Evolutionary conservation across 768 basidiomycete genomes (phyloP).

Genomic region (Agaricus subrufescens): DNA sequence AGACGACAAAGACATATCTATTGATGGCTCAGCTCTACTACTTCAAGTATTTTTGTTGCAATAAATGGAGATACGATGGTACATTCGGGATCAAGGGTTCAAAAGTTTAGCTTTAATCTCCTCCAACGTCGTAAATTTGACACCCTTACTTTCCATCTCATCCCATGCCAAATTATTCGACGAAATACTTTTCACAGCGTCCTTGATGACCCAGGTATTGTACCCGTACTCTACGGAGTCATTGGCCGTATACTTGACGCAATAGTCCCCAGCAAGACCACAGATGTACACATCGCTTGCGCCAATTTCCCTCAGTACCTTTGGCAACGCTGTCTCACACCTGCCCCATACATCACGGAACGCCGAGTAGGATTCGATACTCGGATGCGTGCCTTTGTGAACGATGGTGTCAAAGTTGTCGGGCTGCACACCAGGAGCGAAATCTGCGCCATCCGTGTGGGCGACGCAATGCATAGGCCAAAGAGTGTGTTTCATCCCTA

Average conservation of each 20-base stretch:
- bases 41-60: not conserved
- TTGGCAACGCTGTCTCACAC: slow-evolving; percentile 42
- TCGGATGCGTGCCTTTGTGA: slow-evolving; percentile 50
- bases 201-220: slow-evolving; percentile 44
- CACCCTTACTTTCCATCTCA: slow-evolving; percentile 27
- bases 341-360: slow-evolving; percentile 59
- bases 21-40: not conserved
- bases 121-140: slow-evolving; percentile 19
- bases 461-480: slow-evolving; percentile 84
- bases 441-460: slow-evolving; percentile 51
- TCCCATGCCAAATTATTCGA: slow-evolving; percentile 29
- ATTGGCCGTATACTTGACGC: slow-evolving; percentile 57
- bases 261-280: slow-evolving; percentile 77
- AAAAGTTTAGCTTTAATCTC: slow-evolving; percentile 15
- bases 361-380: slow-evolving; percentile 79
- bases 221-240: slow-evolving; percentile 49
- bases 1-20: no score
- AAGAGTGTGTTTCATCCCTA: slow-evolving; percentile 47
- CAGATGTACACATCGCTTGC: slow-evolving; percentile 60
- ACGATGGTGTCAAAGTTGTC: slow-evolving; percentile 37
- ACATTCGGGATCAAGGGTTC: not conserved
- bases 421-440: slow-evolving; percentile 49
- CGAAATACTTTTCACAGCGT: slow-evolving; percentile 42
- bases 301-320: slow-evolving; percentile 30
- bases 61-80: not conserved